A percentile compares a stretch with the other conserved stretches of the same genome.
Conservation (phyloP, 768 basidiomycete species). For the Terana coerulea region DNA sequence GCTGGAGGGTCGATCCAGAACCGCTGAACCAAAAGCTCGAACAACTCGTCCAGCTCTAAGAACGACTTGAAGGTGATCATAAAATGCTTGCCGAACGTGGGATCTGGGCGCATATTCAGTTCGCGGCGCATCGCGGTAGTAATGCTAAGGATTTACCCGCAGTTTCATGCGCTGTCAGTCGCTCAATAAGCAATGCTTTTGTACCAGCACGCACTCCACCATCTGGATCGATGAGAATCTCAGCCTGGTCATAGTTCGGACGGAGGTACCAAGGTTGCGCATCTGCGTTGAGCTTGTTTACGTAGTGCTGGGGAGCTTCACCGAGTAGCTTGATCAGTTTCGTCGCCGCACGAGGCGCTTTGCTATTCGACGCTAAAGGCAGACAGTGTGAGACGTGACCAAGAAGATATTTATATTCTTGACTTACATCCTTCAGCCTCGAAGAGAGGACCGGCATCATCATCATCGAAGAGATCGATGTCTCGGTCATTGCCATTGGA, state of each 20-base stretch:
- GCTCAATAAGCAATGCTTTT: constrained; percentile 79
- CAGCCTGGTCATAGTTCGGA: constrained; percentile 71
- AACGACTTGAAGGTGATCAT: constrained; percentile 96
- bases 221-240: constrained; percentile 84
- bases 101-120: constrained; percentile 41
- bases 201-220: constrained; percentile 85
- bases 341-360: constrained; percentile 24
- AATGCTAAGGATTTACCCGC: constrained; percentile 50
- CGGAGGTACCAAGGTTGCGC: constrained; percentile 80
- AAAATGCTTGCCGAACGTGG: constrained; percentile 81
- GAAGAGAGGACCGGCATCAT: constrained; percentile 11
- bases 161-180: constrained; percentile 87
- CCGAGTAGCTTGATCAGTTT: constrained; percentile 75
- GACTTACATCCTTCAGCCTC: constrained; percentile 18
- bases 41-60: constrained; percentile 74
- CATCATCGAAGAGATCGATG: constrained; percentile 15
- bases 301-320: constrained; percentile 43
- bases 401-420: background rate
- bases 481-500: background rate
- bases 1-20: constrained; percentile 76
- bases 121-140: background rate
- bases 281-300: constrained; percentile 38
- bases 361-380: constrained; percentile 15
- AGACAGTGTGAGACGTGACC: background rate
- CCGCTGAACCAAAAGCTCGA: constrained; percentile 77